Evolutionary conservation across 805 yeast genomes (phyloP), one percentile per base, ranked within the genome.

Genomic region (Cyberlindnera xishuangbannaensis): DNA sequence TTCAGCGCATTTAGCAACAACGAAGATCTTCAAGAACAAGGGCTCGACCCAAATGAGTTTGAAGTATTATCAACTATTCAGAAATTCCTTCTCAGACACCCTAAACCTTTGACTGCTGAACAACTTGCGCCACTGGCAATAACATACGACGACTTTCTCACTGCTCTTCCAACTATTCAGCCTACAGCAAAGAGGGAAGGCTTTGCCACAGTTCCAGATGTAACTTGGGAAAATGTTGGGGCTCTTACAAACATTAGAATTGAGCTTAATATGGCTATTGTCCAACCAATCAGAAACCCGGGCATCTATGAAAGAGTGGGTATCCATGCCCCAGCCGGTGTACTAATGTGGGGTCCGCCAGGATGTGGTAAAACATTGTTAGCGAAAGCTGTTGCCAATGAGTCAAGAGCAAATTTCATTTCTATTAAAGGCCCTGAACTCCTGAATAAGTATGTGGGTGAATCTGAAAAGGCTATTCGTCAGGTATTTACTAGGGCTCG

Each of bases 121-220:
- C 95, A 90, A 53, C 65, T 92, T 19, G 78, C 66, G 13, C 83
- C 88, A 11, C 61, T 92, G 27, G 71, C 82, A 5, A 88, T 92
- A 34, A 77, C 73, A 2, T 78, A 76, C 42, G 79, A 72, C 11
- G 98, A 92, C 55, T 92, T 92, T 54, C 43, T 83, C 22, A 67
- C 73, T 9, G 97, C 97, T 1, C 61, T 92, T 25, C 97, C 97
- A 3, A 77, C 88, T 0, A 82, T 92, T 28, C 98, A 92, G 61
- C 98, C 98, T 9, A 85, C 97, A 0, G 95, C 97, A 1, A 90
- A 88, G 53, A 79, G 98, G 56, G 98, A 92, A 66, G 98, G 98
- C 1, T 92, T 92, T 61, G 97, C 98, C 1, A 92, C 97, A 0
- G 94, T 92, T 10, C 98, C 98, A 0, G 97, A 92, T 55, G 96